A percentile compares a stretch with the other conserved stretches of the same genome.
Evolutionary conservation across 192 early-diverging fungal genomes (phyloP).

Genomic region (Funneliformis mosseae): DNA sequence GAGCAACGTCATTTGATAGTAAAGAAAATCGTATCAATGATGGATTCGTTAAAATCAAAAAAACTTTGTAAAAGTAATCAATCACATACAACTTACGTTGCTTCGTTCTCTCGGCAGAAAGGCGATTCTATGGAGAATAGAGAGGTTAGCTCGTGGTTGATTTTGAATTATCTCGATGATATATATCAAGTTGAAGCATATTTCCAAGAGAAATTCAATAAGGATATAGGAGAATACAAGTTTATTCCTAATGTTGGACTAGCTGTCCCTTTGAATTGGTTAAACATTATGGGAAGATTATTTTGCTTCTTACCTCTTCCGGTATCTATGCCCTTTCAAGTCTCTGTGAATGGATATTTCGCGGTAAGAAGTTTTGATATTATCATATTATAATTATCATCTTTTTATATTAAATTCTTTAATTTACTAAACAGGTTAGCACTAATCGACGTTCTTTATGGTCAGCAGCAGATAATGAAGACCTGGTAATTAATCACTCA

Average conservation of each 20-base stretch:
- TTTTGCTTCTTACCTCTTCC: constrained; percentile 48
- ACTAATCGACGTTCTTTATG: neutral
- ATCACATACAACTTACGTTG: constrained; percentile 17
- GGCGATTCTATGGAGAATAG: neutral
- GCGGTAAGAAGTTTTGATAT: constrained; percentile 33
- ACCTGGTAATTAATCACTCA: neutral
- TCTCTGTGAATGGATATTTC: constrained; percentile 46
- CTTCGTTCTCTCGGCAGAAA: neutral
- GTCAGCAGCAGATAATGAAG: neutral
- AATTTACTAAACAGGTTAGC: neutral
- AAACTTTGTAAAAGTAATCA: neutral
- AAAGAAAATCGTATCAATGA: constrained; percentile 11
- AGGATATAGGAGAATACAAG: constrained; percentile 4
- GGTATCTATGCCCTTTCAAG: constrained; percentile 36
- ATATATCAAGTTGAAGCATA: neutral
- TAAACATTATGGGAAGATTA: constrained; percentile 23
- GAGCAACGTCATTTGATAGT: constrained; percentile 11
- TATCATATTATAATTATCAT: neutral
- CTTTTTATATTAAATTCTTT: neutral
- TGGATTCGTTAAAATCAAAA: neutral
- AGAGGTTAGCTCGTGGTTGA: constrained; percentile 24
- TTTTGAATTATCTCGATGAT: constrained; percentile 38
- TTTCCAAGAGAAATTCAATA: constrained; percentile 20
- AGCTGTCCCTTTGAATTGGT: constrained; percentile 32
- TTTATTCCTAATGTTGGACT: constrained; percentile 48